Conservation (phyloP, 148 eudicot genomes). For the Salicornia ramosissima region DNA sequence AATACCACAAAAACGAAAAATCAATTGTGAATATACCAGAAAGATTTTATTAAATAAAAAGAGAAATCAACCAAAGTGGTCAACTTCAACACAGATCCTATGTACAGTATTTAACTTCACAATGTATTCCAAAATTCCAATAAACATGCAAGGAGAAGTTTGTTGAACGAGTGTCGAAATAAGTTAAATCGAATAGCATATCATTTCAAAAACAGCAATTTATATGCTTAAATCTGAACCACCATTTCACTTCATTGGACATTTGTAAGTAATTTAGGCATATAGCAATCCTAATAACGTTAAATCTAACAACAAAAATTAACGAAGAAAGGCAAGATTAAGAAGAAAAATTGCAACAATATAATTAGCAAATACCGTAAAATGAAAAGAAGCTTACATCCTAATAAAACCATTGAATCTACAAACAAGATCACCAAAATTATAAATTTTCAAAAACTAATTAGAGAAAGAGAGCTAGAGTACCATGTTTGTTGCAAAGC, state of each 20-base stretch:
- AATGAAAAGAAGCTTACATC: not conserved
- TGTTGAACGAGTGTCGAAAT: not conserved
- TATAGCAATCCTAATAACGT: not conserved
- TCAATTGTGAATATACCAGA: too few species aligned
- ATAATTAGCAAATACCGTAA: not conserved
- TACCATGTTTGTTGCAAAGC: slow-evolving; percentile 12
- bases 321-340: not conserved
- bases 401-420: not conserved
- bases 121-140: too few species aligned
- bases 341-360: not conserved
- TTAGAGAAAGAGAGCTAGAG: slow-evolving; percentile 2
- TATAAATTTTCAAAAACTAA: not conserved
- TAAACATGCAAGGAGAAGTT: not conserved
- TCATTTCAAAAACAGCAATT: not conserved
- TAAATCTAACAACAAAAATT: not conserved
- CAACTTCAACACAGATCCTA: too few species aligned
- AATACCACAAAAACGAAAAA: too few species aligned
- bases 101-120: not conserved
- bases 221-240: not conserved
- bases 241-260: not conserved
- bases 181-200: not conserved
- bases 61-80: too few species aligned
- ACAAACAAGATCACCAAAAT: not conserved
- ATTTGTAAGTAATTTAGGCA: not conserved
- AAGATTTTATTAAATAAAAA: too few species aligned